These are phyloP conservation scores for Inga laurina DNA, from an alignment of 306 rosid species.

Conservation along the genomic window DNA sequence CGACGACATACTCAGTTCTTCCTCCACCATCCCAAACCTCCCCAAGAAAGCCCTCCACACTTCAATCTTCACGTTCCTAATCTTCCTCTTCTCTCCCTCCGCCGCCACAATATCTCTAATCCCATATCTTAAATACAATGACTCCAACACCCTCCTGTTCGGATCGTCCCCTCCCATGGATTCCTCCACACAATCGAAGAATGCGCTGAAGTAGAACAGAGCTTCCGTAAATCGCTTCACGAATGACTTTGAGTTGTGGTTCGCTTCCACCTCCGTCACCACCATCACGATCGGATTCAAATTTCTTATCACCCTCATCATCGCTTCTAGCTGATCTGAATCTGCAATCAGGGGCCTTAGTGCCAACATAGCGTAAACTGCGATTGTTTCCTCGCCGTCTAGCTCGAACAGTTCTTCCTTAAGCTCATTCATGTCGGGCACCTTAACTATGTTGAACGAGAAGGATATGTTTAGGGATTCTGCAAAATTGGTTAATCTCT, in stretches of 20 bases:
- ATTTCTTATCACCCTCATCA: slow-evolving; percentile 50
- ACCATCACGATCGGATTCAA: slow-evolving; percentile 52
- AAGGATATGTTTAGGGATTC: slow-evolving; percentile 48
- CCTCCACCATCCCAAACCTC: slow-evolving; percentile 59
- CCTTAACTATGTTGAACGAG: slow-evolving; percentile 46
- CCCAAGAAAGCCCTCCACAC: slow-evolving; percentile 69
- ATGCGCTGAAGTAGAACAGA: slow-evolving; percentile 57
- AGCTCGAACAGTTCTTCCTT: slow-evolving; percentile 43
- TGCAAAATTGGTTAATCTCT: slow-evolving; percentile 40
- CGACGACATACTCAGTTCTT: slow-evolving; percentile 51
- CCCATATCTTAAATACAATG: slow-evolving; percentile 46
- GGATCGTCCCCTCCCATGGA: slow-evolving; percentile 47
- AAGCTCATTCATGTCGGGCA: slow-evolving; percentile 47
- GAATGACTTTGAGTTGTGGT: slow-evolving; percentile 59
- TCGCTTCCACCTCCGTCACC: slow-evolving; percentile 57
- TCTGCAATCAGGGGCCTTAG: slow-evolving; percentile 40
- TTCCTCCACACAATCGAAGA: slow-evolving; percentile 56
- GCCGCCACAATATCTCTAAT: slow-evolving; percentile 54
- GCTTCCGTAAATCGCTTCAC: slow-evolving; percentile 66
- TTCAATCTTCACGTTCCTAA: slow-evolving; percentile 52
- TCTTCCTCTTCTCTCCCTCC: slow-evolving; percentile 64
- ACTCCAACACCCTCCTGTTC: slow-evolving; percentile 44
- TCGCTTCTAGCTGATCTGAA: slow-evolving; percentile 50
- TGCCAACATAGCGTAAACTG: slow-evolving; percentile 33
- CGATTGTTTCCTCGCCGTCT: slow-evolving; percentile 50